Conservation (phyloP, 768 basidiomycete species). For the Botryobasidium botryosum region DNA sequence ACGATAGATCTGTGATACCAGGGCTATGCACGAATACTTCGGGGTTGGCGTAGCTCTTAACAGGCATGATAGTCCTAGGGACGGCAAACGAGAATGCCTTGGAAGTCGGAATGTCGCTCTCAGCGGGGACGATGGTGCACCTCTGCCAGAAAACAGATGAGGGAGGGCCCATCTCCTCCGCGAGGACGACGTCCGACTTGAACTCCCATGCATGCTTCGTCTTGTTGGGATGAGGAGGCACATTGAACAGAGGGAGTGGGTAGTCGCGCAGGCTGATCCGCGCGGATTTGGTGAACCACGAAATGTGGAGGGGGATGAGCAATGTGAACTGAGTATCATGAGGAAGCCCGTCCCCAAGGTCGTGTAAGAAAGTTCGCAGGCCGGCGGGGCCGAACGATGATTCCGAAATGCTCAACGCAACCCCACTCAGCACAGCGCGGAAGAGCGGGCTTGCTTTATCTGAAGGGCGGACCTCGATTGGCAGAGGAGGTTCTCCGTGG, state of each 20-base stretch:
- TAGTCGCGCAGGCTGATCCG: slow-evolving; percentile 66
- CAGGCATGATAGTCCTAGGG: slow-evolving; percentile 88
- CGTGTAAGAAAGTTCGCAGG: slow-evolving; percentile 45
- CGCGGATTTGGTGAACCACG: slow-evolving; percentile 44
- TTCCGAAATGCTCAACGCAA: slow-evolving; percentile 36
- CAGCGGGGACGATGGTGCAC: slow-evolving; percentile 42
- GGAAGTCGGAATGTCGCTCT: slow-evolving; percentile 34
- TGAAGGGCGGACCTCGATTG: slow-evolving; percentile 22
- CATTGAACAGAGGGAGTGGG: slow-evolving; percentile 66
- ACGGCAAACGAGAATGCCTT: slow-evolving; percentile 40
- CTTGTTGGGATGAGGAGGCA: slow-evolving; percentile 34
- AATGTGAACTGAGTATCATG: slow-evolving; percentile 55
- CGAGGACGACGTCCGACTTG: slow-evolving; percentile 65
- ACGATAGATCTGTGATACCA: slow-evolving; percentile 56
- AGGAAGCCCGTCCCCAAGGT: slow-evolving; percentile 54
- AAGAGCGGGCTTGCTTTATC: slow-evolving; percentile 45
- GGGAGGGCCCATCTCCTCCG: slow-evolving; percentile 64
- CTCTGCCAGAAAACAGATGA: slow-evolving; percentile 55
- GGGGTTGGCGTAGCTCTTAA: slow-evolving; percentile 80
- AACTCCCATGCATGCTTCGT: slow-evolving; percentile 37
- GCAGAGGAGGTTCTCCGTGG: slow-evolving; percentile 14
- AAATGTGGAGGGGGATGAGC: slow-evolving; percentile 66
- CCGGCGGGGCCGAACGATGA: slow-evolving; percentile 41
- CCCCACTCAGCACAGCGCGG: slow-evolving; percentile 40
- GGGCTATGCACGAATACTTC: slow-evolving; percentile 46